A percentile compares a stretch with the other conserved stretches of the same genome.
phyloP scores from a whole-genome alignment of 192 early-diverging fungal species.

The Gamsiella multidivaricata region DNA sequence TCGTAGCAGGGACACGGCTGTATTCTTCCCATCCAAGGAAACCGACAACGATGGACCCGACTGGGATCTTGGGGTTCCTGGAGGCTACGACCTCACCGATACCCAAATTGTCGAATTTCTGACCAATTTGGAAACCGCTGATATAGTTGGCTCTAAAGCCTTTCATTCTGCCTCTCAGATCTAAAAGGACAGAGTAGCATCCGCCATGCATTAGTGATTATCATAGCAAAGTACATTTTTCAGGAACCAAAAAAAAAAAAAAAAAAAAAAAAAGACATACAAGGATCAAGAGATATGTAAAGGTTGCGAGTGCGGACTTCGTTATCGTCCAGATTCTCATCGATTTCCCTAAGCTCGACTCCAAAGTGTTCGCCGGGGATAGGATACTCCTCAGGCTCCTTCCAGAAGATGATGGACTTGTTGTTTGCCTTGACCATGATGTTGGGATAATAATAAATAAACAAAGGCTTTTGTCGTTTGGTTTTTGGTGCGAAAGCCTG shows the following conservation, averaged over 20 bases:
- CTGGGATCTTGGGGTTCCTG: constrained; percentile 61
- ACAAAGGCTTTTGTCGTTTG: too few species aligned
- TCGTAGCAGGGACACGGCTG: constrained; percentile 52
- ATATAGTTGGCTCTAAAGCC: constrained; percentile 55
- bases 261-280: constrained; percentile 58
- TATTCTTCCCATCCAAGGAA: constrained; percentile 66
- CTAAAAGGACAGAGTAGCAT: too few species aligned
- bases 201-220: too few species aligned
- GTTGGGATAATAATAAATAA: too few species aligned
- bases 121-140: constrained; percentile 64
- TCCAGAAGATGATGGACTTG: constrained; percentile 46
- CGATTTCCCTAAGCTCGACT: constrained; percentile 26
- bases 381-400: constrained; percentile 50
- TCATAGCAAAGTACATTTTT: too few species aligned
- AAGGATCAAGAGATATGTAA: constrained; percentile 80
- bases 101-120: constrained; percentile 75
- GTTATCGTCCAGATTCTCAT: constrained; percentile 49
- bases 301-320: constrained; percentile 69
- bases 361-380: constrained; percentile 59
- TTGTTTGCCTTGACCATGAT: constrained; percentile 14
- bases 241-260: background rate
- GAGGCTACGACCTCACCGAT: constrained; percentile 67
- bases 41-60: constrained; percentile 72
- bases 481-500: background rate
- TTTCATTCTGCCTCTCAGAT: background rate